Evolutionary conservation across 768 basidiomycete species (phyloP).

Genomic region (Suillus tomentosus): DNA sequence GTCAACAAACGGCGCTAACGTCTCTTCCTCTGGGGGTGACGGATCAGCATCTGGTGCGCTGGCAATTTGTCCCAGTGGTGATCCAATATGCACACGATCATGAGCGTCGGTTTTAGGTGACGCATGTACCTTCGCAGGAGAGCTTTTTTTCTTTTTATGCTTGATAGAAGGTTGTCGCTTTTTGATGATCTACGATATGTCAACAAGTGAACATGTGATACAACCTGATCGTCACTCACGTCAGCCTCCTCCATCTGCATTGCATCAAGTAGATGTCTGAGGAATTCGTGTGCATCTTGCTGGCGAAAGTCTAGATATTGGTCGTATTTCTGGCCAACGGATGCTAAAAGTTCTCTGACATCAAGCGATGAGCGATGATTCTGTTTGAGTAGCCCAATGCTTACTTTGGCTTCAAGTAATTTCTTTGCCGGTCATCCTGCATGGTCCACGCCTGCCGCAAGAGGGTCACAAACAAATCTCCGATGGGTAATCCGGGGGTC

Average conservation of each 20-base stretch:
- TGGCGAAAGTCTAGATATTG: slow-evolving; percentile 95
- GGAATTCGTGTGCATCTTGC: slow-evolving; percentile 94
- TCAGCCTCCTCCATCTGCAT: slow-evolving; percentile 96
- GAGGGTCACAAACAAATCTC: slow-evolving; percentile 63
- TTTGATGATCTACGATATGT: slow-evolving; percentile 68
- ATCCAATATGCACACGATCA: slow-evolving; percentile 1
- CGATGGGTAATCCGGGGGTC: slow-evolving; percentile 66
- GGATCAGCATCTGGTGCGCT: slow-evolving; percentile 3
- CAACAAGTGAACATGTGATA: slow-evolving; percentile 10
- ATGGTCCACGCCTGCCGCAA: slow-evolving; percentile 66
- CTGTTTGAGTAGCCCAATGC: slow-evolving; percentile 28
- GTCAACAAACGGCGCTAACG: slow-evolving; percentile 75
- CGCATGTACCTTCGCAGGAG: neutral
- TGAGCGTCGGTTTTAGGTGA: neutral
- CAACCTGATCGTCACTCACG: slow-evolving; percentile 43
- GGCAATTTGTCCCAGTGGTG: slow-evolving; percentile 5
- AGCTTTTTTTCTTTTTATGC: slow-evolving; percentile 30
- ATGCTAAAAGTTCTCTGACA: slow-evolving; percentile 58
- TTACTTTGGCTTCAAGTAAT: slow-evolving; percentile 68
- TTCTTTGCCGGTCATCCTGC: slow-evolving; percentile 52
- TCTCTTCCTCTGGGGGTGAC: slow-evolving; percentile 43
- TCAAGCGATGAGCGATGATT: neutral
- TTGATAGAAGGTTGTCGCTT: slow-evolving; percentile 56
- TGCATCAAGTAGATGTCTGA: slow-evolving; percentile 86
- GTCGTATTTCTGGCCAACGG: slow-evolving; percentile 83